A percentile compares a stretch with the other conserved stretches of the same genome.
phyloP scores from a whole-genome alignment of 176 grass and related monocot genomes.

The Cenchrus purpureus region DNA sequence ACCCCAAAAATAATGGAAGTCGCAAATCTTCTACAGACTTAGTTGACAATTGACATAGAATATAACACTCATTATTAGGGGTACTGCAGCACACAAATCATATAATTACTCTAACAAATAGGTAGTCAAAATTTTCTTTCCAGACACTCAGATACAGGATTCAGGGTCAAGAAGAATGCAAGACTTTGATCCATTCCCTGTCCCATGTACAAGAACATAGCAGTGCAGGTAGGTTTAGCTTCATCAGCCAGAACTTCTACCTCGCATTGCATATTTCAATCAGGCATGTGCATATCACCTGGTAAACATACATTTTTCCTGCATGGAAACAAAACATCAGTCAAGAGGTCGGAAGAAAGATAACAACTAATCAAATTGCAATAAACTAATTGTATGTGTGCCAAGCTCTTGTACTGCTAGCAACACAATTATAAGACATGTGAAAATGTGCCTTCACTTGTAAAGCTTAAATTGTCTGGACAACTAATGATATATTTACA shows the following conservation, averaged over 20 bases:
- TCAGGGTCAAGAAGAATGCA: neutral
- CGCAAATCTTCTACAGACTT: neutral
- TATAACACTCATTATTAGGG: neutral
- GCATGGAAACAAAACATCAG: conserved; percentile 21
- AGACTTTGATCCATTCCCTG: neutral
- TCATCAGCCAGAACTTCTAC: conserved; percentile 16
- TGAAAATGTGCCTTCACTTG: neutral
- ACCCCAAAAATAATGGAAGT: neutral
- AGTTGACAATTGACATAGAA: neutral
- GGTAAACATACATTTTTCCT: conserved; percentile 31
- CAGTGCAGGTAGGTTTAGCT: neutral
- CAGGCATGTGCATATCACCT: conserved; percentile 16
- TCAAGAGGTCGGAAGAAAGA: neutral
- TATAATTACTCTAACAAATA: neutral
- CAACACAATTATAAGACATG: neutral
- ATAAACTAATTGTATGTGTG: neutral
- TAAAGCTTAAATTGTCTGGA: neutral
- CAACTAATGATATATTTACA: neutral
- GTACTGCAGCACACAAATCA: neutral
- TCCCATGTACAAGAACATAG: conserved; percentile 30
- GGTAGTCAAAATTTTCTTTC: neutral
- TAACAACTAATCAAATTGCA: neutral
- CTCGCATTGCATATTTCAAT: neutral
- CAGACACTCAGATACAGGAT: neutral
- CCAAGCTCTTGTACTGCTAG: conserved; percentile 8